A percentile compares a stretch with the other conserved stretches of the same genome.
phyloP scores from a whole-genome alignment of 805 yeast species.

The Candida caryicola region DNA sequence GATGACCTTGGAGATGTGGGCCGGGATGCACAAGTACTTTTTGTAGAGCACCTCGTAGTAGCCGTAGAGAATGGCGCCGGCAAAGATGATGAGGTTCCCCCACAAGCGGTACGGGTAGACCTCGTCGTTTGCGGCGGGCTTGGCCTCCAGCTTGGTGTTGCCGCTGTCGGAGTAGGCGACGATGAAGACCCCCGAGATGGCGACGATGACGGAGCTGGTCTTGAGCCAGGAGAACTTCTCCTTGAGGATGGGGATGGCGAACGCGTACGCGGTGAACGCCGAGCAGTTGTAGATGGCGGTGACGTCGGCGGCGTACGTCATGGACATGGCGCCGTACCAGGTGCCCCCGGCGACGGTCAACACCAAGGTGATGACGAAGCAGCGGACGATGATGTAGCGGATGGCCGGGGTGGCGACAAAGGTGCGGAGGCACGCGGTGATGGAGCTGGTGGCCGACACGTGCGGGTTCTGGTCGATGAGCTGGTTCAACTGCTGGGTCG shows the following conservation, averaged over 20 bases:
- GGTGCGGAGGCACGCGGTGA: slow-evolving; percentile 29
- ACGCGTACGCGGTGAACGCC: slow-evolving; percentile 83
- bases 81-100: slow-evolving; percentile 68
- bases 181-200: slow-evolving; percentile 70
- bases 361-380: slow-evolving; percentile 50
- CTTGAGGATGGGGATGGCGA: slow-evolving; percentile 70
- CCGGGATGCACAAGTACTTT: slow-evolving; percentile 70
- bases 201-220: slow-evolving; percentile 63
- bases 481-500: slow-evolving; percentile 29
- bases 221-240: slow-evolving; percentile 66
- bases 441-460: slow-evolving; percentile 31
- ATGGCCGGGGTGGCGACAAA: slow-evolving; percentile 47
- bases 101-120: slow-evolving; percentile 56
- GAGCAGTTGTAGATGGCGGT: slow-evolving; percentile 90
- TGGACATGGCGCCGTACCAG: slow-evolving; percentile 81
- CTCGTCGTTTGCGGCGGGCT: slow-evolving; percentile 6
- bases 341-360: slow-evolving; percentile 75
- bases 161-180: slow-evolving; percentile 62
- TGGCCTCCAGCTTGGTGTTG: slow-evolving; percentile 10
- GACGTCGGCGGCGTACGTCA: slow-evolving; percentile 80
- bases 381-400: slow-evolving; percentile 43
- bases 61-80: slow-evolving; percentile 78
- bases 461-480: slow-evolving; percentile 38
- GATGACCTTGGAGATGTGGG: slow-evolving; percentile 40
- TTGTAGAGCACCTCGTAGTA: slow-evolving; percentile 83